Base-by-base conservation (phyloP, 1,139 yeast species). In the Hyphopichia pseudoburtonii region DNA sequence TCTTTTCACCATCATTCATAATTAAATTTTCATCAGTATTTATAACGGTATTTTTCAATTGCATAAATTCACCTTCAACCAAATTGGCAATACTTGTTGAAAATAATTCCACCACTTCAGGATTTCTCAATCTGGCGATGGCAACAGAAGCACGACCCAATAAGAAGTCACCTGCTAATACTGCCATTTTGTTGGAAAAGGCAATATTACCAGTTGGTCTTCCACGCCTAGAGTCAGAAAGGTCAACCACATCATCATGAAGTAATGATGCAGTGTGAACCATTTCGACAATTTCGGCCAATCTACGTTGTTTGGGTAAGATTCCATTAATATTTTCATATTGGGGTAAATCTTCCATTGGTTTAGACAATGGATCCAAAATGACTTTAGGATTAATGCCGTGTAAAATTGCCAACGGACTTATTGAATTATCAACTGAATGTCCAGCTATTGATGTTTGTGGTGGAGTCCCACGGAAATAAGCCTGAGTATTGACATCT, bases 21-120 rank as follows among this genome's bases (percentile, higher is more conserved):
- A 72, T 60, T 32, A 71, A 67, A 28, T 66, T 57, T 36, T 73
- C 56, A 23, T 74, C 74, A 39, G 70, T 80, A 32, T 50, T 53
- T 37, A 82, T 63, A 2, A 89, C 94, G 1, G 96, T 88, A 62
- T 92, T 92, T 52, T 90, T 90, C 66, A 92, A 76, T 65, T 92
- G 98, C 97, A 92, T 90, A 57, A 92, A 90, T 63, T 92, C 98
- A 33, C 98, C 98, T 64, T 94, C 98, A 1, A 92, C 98, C 43
- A 94, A 72, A 58, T 94, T 94, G 18, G 97, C 98, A 57, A 92
- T 92, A 28, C 97, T 86, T 6, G 97, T 92, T 4, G 97, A 88
- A 64, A 94, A 78, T 43, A 94, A 73, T 64, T 92, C 98, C 45
- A 89, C 90, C 35, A 92, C 98, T 66, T 92, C 97, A n/a, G 96